phyloP scores from a whole-genome alignment of 345 rosid species.

The Brassica cretica region DNA sequence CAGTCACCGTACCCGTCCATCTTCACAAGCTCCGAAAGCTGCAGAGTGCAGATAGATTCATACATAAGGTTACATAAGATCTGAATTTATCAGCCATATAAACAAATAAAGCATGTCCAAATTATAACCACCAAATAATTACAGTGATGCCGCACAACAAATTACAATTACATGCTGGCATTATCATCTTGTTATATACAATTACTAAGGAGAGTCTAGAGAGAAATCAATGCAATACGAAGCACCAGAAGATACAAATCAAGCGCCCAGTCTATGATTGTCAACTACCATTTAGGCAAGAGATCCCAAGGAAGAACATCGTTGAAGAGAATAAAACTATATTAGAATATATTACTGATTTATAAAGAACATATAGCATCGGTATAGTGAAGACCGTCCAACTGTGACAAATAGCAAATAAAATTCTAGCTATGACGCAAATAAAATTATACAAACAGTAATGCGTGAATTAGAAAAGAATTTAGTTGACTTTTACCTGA shows the following conservation, averaged over 20 bases:
- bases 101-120: conserved; percentile 19
- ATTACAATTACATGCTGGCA: conserved; percentile 5
- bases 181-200: conserved; percentile 2
- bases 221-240: conserved; percentile 16
- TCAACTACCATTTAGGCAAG: conserved; percentile 19
- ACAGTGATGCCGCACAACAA: conserved; percentile 4
- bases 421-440: conserved; percentile 14
- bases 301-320: neutral
- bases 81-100: conserved; percentile 21
- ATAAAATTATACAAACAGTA: neutral
- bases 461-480: conserved; percentile 5
- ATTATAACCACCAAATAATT: neutral
- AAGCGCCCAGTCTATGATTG: conserved; percentile 2
- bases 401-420: conserved; percentile 13
- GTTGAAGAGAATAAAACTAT: neutral
- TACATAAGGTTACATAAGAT: conserved; percentile 24
- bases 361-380: conserved; percentile 13
- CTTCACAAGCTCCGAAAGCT: conserved; percentile 98
- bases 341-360: conserved; percentile 12
- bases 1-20: conserved; percentile 97
- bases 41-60: conserved; percentile 51
- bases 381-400: conserved; percentile 6
- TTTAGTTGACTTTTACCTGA: conserved; percentile 59
- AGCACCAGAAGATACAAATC: conserved; percentile 9
- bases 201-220: conserved; percentile 18